Evolutionary conservation across 345 rosid genomes (phyloP).

Genomic region (Combretum micranthum): DNA sequence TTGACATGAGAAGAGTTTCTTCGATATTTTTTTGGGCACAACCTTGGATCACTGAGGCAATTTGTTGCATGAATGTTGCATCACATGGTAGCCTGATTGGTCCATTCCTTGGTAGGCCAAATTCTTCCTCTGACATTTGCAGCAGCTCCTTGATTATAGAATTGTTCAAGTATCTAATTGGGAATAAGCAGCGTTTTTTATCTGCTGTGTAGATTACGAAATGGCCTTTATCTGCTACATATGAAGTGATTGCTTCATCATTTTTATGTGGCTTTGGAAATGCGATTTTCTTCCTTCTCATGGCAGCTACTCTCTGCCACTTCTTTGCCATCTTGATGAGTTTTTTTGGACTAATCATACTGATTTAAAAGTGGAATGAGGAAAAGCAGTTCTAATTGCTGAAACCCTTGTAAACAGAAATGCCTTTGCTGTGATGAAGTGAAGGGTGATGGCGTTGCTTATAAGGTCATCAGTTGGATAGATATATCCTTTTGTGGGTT

Average conservation of each 20-base stretch:
- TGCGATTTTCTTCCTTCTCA: conserved; percentile 14
- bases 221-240: conserved; percentile 12
- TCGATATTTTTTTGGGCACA: no score
- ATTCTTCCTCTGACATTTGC: conserved; percentile 21
- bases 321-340: conserved; percentile 22
- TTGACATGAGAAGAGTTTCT: no score
- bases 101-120: conserved; percentile 13
- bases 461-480: no score
- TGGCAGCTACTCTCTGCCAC: conserved; percentile 14
- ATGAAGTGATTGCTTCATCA: conserved; percentile 1
- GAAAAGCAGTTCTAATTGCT: no score
- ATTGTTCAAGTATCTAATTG: conserved; percentile 16
- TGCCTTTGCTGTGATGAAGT: no score
- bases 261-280: not conserved
- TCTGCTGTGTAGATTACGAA: conserved; percentile 19
- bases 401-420: not conserved
- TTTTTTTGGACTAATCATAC: not conserved
- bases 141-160: conserved; percentile 11
- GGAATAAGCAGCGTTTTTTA: conserved; percentile 16
- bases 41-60: conserved; percentile 6
- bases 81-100: conserved; percentile 22
- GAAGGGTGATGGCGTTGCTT: no score
- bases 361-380: not conserved
- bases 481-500: no score
- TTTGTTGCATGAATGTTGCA: conserved; percentile 15